Percentiles rank a stretch among this genome's conserved stretches.
These are phyloP conservation scores for Kernera saxatilis DNA, from an alignment of 345 rosid genomes.

Conservation along the genomic window DNA sequence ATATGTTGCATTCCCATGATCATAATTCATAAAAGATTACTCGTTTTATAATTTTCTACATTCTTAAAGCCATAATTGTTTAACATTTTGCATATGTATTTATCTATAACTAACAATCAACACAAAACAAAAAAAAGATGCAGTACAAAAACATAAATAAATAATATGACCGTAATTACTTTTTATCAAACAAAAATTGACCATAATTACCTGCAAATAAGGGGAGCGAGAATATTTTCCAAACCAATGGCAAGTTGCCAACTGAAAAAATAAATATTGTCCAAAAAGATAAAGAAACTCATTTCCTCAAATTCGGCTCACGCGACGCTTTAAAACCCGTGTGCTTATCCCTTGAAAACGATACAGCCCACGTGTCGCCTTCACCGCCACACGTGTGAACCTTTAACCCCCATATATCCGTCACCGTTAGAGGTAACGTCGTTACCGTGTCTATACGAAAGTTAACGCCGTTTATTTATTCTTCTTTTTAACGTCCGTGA, in stretches of 20 bases:
- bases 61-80: neutral
- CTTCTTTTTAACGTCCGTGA: slow-evolving; percentile 18
- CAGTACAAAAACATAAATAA: neutral
- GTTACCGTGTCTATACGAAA: slow-evolving; percentile 8
- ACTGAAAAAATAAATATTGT: neutral
- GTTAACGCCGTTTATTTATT: slow-evolving; percentile 9
- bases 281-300: neutral
- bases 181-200: no score
- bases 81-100: neutral
- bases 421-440: slow-evolving; percentile 18
- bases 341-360: slow-evolving; percentile 22
- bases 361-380: slow-evolving; percentile 25
- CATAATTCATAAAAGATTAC: neutral
- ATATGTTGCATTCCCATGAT: neutral
- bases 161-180: neutral
- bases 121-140: neutral
- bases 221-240: neutral
- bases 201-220: neutral
- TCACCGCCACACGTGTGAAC: slow-evolving; percentile 27
- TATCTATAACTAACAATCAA: no score
- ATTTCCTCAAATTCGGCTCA: slow-evolving; percentile 20
- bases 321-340: slow-evolving; percentile 16
- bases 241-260: neutral
- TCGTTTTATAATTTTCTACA: neutral
- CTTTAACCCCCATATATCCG: neutral